Evolutionary conservation across 176 grass and related monocot genomes (phyloP).

Genomic region (Thalia dealbata): DNA sequence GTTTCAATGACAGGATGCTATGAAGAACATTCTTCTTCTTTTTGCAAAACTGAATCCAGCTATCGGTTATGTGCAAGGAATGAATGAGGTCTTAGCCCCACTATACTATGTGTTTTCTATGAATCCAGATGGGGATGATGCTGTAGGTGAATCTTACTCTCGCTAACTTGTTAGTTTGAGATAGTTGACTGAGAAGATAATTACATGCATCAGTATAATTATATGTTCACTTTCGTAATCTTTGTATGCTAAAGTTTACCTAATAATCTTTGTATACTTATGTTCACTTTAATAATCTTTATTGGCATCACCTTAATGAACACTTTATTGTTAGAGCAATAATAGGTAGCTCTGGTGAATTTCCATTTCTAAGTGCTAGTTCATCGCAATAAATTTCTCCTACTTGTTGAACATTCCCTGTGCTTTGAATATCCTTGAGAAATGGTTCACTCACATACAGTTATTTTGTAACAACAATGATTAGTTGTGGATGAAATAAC

Average conservation of each 20-base stretch:
- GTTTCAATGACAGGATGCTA: conserved; percentile 50
- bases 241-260: too few relatives aligned
- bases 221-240: neutral
- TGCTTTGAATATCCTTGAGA: neutral
- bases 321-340: neutral
- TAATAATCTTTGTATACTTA: too few relatives aligned
- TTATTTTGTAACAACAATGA: neutral
- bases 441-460: neutral
- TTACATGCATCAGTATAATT: neutral
- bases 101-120: conserved; percentile 69
- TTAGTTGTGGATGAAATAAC: too few relatives aligned
- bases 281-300: too few relatives aligned
- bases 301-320: neutral
- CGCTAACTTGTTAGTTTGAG: neutral
- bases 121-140: conserved; percentile 37
- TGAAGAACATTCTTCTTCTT: conserved; percentile 81
- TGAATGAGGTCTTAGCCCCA: conserved; percentile 97
- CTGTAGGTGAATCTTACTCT: conserved; percentile 38
- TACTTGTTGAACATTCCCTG: neutral
- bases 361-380: neutral
- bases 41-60: conserved; percentile 88
- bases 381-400: neutral
- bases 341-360: neutral
- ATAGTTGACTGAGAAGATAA: neutral
- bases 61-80: conserved; percentile 90